A percentile compares a stretch with the other conserved stretches of the same genome.
Conservation (phyloP, 495 filamentous ascomycete genomes). For the Penicillium arizonense region DNA sequence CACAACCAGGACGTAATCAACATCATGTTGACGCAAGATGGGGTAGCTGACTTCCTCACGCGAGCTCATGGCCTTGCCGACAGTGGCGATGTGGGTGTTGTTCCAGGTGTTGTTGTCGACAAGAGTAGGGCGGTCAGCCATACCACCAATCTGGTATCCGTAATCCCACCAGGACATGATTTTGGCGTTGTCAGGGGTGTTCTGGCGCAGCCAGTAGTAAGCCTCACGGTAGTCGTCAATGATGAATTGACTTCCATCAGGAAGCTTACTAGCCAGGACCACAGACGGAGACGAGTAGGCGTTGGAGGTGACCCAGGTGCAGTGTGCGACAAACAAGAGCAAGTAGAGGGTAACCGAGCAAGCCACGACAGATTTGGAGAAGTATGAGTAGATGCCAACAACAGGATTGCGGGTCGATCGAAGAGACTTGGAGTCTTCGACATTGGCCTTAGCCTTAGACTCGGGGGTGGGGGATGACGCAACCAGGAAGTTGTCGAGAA, state of each 20-base stretch:
- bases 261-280: conserved; percentile 85
- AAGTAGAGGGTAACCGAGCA: conserved; percentile 73
- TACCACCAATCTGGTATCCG: conserved; percentile 99
- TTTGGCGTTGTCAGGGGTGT: conserved; percentile 91
- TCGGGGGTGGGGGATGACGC: conserved; percentile 49
- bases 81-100: conserved; percentile 99
- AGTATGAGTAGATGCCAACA: conserved; percentile 77
- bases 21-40: conserved; percentile 96
- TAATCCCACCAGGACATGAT: conserved; percentile 99
- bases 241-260: conserved; percentile 95
- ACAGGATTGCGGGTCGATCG: conserved; percentile 69
- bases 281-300: conserved; percentile 98
- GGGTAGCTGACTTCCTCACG: conserved; percentile 97
- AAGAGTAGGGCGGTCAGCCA: conserved; percentile 96
- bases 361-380: conserved; percentile 77
- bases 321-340: conserved; percentile 92
- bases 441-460: conserved; percentile 42
- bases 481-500: conserved; percentile 82
- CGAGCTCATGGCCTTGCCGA: conserved; percentile 98
- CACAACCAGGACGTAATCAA: conserved; percentile 96
- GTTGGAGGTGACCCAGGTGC: conserved; percentile 99
- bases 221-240: conserved; percentile 99
- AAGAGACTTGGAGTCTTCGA: conserved; percentile 56
- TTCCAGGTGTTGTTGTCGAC: conserved; percentile 99
- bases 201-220: conserved; percentile 99